Evolutionary conservation across 345 rosid genomes (phyloP).

Genomic region (Gossypium longicalyx): DNA sequence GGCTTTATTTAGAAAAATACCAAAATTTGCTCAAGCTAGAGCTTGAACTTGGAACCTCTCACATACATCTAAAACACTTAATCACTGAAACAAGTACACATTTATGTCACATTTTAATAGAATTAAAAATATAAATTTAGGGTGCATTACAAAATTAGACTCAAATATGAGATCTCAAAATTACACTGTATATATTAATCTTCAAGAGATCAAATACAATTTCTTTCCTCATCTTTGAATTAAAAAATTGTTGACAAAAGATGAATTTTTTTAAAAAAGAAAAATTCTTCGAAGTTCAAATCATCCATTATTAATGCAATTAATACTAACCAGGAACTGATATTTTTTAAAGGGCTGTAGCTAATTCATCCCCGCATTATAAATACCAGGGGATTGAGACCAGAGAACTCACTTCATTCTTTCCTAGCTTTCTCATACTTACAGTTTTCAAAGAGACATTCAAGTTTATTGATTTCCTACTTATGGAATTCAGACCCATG

Average conservation of each 20-base stretch:
- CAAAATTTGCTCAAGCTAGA: too few relatives aligned
- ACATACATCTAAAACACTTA: too few relatives aligned
- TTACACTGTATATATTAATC: background rate
- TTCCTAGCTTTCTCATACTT: background rate
- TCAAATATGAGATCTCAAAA: background rate
- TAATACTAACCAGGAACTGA: background rate
- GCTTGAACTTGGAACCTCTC: too few relatives aligned
- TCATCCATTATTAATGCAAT: background rate
- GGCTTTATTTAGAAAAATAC: too few relatives aligned
- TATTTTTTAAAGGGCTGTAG: too few relatives aligned
- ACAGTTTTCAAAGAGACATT: background rate
- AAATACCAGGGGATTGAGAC: slow-evolving; percentile 11
- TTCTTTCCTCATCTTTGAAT: background rate
- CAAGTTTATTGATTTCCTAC: background rate
- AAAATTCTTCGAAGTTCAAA: background rate
- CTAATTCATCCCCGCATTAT: slow-evolving; percentile 11
- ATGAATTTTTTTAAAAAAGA: background rate
- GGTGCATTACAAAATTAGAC: too few relatives aligned
- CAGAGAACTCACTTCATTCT: slow-evolving; percentile 5
- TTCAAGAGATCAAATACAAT: background rate
- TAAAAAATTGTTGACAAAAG: background rate
- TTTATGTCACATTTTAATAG: too few relatives aligned
- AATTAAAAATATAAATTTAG: too few relatives aligned
- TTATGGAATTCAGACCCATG: slow-evolving; percentile 9
- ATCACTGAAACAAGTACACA: too few relatives aligned